Percentiles rank a stretch among this genome's conserved stretches.
Conservation (phyloP, 2,329 filamentous ascomycete genomes). For the Sporothrix brasiliensis region DNA sequence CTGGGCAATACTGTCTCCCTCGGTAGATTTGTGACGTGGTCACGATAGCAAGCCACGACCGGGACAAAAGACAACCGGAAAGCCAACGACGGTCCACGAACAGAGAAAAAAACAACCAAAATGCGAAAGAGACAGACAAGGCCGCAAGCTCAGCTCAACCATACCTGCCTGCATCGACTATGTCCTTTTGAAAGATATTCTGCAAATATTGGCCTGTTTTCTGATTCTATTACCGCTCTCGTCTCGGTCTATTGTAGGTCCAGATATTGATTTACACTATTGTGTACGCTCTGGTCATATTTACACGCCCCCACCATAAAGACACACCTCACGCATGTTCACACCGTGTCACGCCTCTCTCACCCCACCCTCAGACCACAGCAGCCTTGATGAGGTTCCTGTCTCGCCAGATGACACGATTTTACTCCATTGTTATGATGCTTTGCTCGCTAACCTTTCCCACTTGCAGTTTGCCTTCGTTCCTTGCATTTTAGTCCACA, state of each 20-base stretch:
- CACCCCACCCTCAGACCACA: conserved; percentile 13
- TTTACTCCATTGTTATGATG: background rate
- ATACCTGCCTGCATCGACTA: background rate
- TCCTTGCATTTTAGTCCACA: background rate
- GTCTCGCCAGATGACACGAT: background rate
- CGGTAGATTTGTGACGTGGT: conserved; percentile 3
- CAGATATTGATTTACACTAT: background rate
- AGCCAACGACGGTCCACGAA: background rate
- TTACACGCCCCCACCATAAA: background rate
- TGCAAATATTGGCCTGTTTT: background rate
- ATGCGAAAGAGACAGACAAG: background rate
- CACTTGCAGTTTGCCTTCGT: background rate
- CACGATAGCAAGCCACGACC: conserved; percentile 11
- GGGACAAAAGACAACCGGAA: background rate
- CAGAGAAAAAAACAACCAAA: background rate
- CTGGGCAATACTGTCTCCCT: background rate
- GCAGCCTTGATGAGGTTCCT: background rate
- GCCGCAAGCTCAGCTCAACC: background rate
- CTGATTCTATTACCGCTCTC: background rate
- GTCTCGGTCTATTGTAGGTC: background rate
- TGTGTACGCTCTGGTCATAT: background rate
- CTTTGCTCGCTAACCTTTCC: conserved; percentile 6
- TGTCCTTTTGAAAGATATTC: background rate
- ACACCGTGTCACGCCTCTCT: background rate
- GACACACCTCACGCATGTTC: background rate